phyloP scores from a whole-genome alignment of 2,329 filamentous ascomycete species.

The Aphanoascus verrucosus region DNA sequence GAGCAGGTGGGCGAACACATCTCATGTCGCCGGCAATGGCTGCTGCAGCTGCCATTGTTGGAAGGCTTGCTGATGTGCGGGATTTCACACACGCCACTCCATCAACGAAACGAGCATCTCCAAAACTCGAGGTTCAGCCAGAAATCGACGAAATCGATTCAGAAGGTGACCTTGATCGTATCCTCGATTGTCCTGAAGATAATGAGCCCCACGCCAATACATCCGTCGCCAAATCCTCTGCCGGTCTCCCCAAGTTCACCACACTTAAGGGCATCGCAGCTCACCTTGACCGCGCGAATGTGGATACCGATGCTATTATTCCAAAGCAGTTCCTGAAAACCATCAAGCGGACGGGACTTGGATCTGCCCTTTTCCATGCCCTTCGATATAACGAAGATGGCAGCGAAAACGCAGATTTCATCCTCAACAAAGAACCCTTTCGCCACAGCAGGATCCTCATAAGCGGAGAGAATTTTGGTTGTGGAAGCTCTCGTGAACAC shows the following conservation, averaged over 20 bases:
- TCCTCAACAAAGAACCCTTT: slow-evolving; percentile 86
- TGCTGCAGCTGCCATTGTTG: slow-evolving; percentile 76
- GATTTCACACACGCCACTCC: slow-evolving; percentile 51
- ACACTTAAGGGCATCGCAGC: slow-evolving; percentile 78
- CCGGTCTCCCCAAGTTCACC: slow-evolving; percentile 73
- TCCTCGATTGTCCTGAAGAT: slow-evolving; percentile 54
- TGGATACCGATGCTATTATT: slow-evolving; percentile 98
- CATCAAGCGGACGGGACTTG: slow-evolving; percentile 93
- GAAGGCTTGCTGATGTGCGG: slow-evolving; percentile 84
- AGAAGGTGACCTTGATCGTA: slow-evolving; percentile 53
- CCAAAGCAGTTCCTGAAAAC: slow-evolving; percentile 99
- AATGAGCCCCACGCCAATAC: slow-evolving; percentile 55
- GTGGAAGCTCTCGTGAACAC: slow-evolving; percentile 84
- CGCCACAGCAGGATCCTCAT: slow-evolving; percentile 75
- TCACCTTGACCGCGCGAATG: slow-evolving; percentile 75
- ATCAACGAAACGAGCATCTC: slow-evolving; percentile 41
- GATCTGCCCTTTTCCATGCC: slow-evolving; percentile 73
- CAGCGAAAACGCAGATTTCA: slow-evolving; percentile 65
- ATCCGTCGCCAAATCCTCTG: slow-evolving; percentile 36
- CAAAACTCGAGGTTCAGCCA: slow-evolving; percentile 51
- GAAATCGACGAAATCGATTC: slow-evolving; percentile 48
- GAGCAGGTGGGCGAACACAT: slow-evolving; percentile 81
- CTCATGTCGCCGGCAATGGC: slow-evolving; percentile 97
- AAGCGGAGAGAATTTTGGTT: slow-evolving; percentile 90
- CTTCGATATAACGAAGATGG: slow-evolving; percentile 68